phyloP scores from a whole-genome alignment of 2,329 filamentous ascomycete genomes.

The Penicillium verrucosum region DNA sequence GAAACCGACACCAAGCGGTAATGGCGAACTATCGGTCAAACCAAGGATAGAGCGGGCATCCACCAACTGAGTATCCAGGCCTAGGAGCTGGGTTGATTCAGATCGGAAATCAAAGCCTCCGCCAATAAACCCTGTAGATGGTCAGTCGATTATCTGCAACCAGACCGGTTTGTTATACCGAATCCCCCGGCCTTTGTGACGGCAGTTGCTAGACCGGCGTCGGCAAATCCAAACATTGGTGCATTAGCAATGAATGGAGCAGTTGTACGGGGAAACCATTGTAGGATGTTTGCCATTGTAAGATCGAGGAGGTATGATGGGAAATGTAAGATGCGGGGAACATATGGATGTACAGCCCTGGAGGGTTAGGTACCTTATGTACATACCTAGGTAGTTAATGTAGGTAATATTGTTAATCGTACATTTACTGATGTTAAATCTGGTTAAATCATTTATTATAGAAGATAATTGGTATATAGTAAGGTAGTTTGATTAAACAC shows the following conservation, averaged over 20 bases:
- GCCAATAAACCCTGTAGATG: slow-evolving; percentile 19
- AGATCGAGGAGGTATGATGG: neutral
- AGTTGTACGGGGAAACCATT: slow-evolving; percentile 18
- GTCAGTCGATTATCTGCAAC: neutral
- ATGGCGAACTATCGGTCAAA: slow-evolving; percentile 9
- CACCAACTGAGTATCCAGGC: slow-evolving; percentile 12
- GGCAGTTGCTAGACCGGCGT: slow-evolving; percentile 13
- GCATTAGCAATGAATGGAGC: slow-evolving; percentile 24
- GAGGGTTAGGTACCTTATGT: neutral
- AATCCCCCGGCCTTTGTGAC: slow-evolving; percentile 20
- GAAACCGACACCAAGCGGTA: slow-evolving; percentile 61
- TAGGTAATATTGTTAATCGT: neutral
- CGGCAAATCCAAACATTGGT: slow-evolving; percentile 23
- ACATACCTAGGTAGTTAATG: neutral
- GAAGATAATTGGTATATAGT: neutral
- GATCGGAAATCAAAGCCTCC: slow-evolving; percentile 20
- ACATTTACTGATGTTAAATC: neutral
- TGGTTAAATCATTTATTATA: neutral
- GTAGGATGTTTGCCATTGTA: slow-evolving; percentile 4
- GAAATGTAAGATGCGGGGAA: neutral
- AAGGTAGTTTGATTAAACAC: neutral
- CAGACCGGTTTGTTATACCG: slow-evolving; percentile 6
- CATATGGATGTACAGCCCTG: neutral
- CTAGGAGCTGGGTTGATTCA: slow-evolving; percentile 14
- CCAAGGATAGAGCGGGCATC: slow-evolving; percentile 10